These are phyloP conservation scores for Rhizopogon salebrosus DNA, from an alignment of 768 basidiomycete genomes.

Conservation along the genomic window DNA sequence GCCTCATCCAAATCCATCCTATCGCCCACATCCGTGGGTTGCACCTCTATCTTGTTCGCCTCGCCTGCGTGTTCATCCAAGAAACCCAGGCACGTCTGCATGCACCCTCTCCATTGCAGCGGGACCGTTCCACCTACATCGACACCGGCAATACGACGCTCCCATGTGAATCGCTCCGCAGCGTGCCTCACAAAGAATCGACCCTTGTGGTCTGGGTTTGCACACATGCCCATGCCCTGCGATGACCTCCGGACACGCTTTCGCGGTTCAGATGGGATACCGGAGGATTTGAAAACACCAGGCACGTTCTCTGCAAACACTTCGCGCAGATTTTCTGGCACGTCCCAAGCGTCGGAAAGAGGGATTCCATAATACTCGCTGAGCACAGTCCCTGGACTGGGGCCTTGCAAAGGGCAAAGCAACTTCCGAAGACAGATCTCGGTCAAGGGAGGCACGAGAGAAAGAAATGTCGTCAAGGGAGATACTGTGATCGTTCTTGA, in stretches of 20 bases:
- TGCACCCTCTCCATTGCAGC: conserved; percentile 65
- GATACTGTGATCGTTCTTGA: conserved; percentile 14
- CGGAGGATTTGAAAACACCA: conserved; percentile 11
- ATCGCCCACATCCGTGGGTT: not conserved
- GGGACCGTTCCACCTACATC: conserved; percentile 52
- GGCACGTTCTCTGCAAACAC: conserved; percentile 25
- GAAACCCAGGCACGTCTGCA: conserved; percentile 57
- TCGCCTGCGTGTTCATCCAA: conserved; percentile 27
- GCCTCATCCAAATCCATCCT: conserved; percentile 11
- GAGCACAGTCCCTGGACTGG: conserved; percentile 11
- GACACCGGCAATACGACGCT: conserved; percentile 44
- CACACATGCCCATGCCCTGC: conserved; percentile 43
- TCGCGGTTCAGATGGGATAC: conserved; percentile 5
- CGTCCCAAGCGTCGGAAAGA: conserved; percentile 22
- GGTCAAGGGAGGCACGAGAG: conserved; percentile 23
- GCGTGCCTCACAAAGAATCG: conserved; percentile 48
- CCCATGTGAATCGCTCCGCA: conserved; percentile 68
- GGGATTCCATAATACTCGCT: conserved; percentile 24
- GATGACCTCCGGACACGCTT: conserved; percentile 8
- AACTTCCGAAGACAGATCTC: conserved; percentile 36
- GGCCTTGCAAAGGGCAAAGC: conserved; percentile 19
- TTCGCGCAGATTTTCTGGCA: conserved; percentile 20
- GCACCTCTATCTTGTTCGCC: not conserved
- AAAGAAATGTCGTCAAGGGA: conserved; percentile 14
- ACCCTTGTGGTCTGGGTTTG: conserved; percentile 29